Evolutionary conservation across 345 rosid species (phyloP).

Genomic region (Capsella bursapastoris): DNA sequence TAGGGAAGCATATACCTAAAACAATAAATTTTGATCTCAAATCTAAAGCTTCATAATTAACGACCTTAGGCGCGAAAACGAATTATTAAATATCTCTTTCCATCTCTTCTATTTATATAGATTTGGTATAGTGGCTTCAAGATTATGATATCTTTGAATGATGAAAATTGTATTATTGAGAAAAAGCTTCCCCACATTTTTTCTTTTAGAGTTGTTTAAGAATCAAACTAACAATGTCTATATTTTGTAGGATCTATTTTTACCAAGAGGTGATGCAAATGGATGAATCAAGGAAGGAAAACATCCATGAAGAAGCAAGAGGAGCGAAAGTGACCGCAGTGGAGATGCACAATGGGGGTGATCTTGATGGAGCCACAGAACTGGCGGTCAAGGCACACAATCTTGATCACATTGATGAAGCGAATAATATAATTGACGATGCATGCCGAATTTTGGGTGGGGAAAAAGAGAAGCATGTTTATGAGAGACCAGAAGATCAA

Average conservation of each 20-base stretch:
- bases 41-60: too few relatives aligned
- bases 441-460: too few relatives aligned
- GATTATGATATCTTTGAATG: too few relatives aligned
- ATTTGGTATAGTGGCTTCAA: too few relatives aligned
- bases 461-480: neutral
- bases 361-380: slow-evolving; percentile 48
- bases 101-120: neutral
- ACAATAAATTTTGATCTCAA: too few relatives aligned
- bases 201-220: too few relatives aligned
- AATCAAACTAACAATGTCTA: neutral
- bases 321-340: slow-evolving; percentile 54
- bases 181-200: too few relatives aligned
- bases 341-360: slow-evolving; percentile 48
- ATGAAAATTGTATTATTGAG: too few relatives aligned
- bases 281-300: neutral
- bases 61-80: too few relatives aligned
- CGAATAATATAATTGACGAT: neutral
- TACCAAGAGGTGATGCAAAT: slow-evolving; percentile 13
- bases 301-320: slow-evolving; percentile 47
- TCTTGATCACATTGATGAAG: neutral
- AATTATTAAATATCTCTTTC: neutral
- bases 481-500: neutral
- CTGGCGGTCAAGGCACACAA: slow-evolving; percentile 45
- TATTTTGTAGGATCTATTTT: neutral
- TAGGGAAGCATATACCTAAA: too few relatives aligned